Evolutionary conservation across 2,329 filamentous ascomycete genomes (phyloP), one percentile per base, ranked within the genome.

Genomic region (Magnaporthiopsis poae): DNA sequence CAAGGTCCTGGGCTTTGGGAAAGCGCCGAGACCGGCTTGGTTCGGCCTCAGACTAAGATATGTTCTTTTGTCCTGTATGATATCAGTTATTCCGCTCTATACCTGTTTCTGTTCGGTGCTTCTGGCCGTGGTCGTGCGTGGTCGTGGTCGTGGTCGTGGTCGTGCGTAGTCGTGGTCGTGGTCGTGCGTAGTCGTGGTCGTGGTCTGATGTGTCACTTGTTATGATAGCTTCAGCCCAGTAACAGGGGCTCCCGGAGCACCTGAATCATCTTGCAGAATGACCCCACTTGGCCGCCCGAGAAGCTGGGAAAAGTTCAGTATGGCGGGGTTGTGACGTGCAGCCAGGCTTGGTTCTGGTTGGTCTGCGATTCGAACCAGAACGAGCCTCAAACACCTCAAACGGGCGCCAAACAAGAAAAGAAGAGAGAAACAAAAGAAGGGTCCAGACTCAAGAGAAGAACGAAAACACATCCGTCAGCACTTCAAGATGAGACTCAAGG

Each of bases 401-500:
- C 39, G 39, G 15, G 39, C 39, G 15, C 12, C 36, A 15, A 39
- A 39, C 36, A 39, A 39, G 36, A 39, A 15, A 15, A 15, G 36
- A 15, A 39, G 12, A 39, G 31, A 39, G 39, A 5, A 5, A 46
- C 13, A 46, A 18, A 39, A 7, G 31, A 31, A 12, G 33, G 8
- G 33, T 5, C 13, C 4, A 62, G 60, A 62, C 4, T 18, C 31
- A 21, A 35, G 31, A 35, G 27, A 35, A 62, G n/a, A n/a, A 35
- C 35, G 27, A 18, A 62, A 62, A 35, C 2, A 0, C 61, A 12
- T 12, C 15, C 12, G 36, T 27, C 15, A 18, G 2, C 33, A 62
- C 8, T 7, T 77, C 21, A 71, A 68, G 62, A 76, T 76, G 74
- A 68, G 72, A 66, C 72, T 77, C 61, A 70, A 72, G 65, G 71